A percentile compares a stretch with the other conserved stretches of the same genome.
Conservation (phyloP, 129 eudicot genomes). For the Pittosporum tobira region DNA sequence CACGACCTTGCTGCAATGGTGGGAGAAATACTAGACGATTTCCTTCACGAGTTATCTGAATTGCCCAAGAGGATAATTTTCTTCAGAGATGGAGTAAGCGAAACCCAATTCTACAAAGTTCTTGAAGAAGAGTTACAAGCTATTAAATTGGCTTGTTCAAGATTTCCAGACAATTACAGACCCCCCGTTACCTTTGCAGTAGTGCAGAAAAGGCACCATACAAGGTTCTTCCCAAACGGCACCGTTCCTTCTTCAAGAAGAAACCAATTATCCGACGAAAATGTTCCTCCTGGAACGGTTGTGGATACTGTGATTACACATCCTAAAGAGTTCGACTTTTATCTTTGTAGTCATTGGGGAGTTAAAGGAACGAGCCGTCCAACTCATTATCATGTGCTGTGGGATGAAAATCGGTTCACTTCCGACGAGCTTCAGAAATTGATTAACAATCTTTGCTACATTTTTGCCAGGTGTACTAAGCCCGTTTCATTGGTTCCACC, state of each 20-base stretch:
- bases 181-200: slow-evolving; percentile 82
- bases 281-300: slow-evolving; percentile 89
- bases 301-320: slow-evolving; percentile 85
- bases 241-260: slow-evolving; percentile 7
- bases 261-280: slow-evolving; percentile 38
- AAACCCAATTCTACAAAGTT: slow-evolving; percentile 83
- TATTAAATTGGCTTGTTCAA: slow-evolving; percentile 43
- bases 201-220: slow-evolving; percentile 95
- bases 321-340: slow-evolving; percentile 83
- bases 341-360: slow-evolving; percentile 96
- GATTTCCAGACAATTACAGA: slow-evolving; percentile 47
- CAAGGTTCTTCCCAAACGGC: slow-evolving; percentile 65
- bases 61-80: slow-evolving; percentile 64
- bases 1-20: slow-evolving; percentile 70
- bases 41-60: slow-evolving; percentile 33
- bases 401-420: slow-evolving; percentile 78
- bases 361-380: slow-evolving; percentile 90
- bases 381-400: slow-evolving; percentile 68
- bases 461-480: slow-evolving; percentile 90
- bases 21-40: slow-evolving; percentile 62
- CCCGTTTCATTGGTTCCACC: slow-evolving; percentile 99
- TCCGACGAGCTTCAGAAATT: slow-evolving; percentile 84
- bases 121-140: slow-evolving; percentile 67
- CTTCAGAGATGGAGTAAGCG: slow-evolving; percentile 95
- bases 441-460: slow-evolving; percentile 80